A percentile compares a stretch with the other conserved stretches of the same genome.
phyloP scores from a whole-genome alignment of 2,329 filamentous ascomycete genomes.

The Zarea fungicola region DNA sequence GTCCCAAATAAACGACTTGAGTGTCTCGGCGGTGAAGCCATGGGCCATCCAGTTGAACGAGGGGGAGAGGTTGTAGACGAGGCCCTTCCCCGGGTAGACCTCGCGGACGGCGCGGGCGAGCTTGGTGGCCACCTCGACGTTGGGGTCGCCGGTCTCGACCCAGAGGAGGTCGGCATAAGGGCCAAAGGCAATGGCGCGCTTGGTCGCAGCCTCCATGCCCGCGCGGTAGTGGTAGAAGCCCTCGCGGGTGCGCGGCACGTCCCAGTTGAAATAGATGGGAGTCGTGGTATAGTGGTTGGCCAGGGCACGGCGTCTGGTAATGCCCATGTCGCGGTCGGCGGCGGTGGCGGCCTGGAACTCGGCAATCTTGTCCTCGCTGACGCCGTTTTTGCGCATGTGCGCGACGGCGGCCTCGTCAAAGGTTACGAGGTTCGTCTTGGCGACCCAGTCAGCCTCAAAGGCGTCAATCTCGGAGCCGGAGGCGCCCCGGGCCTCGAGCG shows the following conservation, averaged over 20 bases:
- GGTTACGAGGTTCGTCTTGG: conserved; percentile 75
- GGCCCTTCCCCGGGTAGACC: conserved; percentile 69
- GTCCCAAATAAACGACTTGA: conserved; percentile 95
- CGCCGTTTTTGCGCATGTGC: conserved; percentile 64
- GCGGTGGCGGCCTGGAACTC: conserved; percentile 60
- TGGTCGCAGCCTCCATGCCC: conserved; percentile 80
- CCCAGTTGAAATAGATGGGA: conserved; percentile 25
- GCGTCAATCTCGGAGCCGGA: conserved; percentile 74
- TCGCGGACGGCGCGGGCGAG: conserved; percentile 73
- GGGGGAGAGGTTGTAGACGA: conserved; percentile 94
- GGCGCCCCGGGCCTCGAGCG: conserved; percentile 79
- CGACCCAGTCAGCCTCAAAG: conserved; percentile 85
- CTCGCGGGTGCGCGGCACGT: conserved; percentile 81
- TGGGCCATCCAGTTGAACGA: conserved; percentile 99
- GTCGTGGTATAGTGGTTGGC: conserved; percentile 62
- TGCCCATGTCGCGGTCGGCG: conserved; percentile 66
- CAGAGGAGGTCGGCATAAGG: conserved; percentile 93
- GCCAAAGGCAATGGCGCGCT: conserved; percentile 85
- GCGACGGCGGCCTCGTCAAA: conserved; percentile 86
- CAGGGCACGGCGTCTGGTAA: conserved; percentile 69
- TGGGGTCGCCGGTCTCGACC: conserved; percentile 92
- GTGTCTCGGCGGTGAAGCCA: conserved; percentile 75
- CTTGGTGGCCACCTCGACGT: conserved; percentile 66
- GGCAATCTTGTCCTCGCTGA: conserved; percentile 57
- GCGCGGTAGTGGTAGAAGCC: conserved; percentile 89